Base-by-base conservation (phyloP, 345 rosid genomes). In the Aethionema arabicum region DNA sequence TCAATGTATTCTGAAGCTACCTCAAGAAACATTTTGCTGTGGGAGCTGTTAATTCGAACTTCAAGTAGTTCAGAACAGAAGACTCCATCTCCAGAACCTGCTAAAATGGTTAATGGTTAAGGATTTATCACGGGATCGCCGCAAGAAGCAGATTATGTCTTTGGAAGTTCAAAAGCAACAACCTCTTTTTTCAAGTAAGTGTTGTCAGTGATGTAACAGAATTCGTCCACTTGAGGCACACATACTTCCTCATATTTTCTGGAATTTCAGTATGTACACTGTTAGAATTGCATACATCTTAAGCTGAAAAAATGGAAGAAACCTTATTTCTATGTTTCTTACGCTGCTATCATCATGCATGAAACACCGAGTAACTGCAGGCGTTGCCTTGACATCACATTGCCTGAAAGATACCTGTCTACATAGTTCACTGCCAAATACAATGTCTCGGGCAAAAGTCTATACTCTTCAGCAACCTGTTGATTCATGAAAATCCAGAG, bases 391-490 rank as follows among this genome's bases (percentile, higher is more conserved):
- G 76, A 82, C 76, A 90, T 84, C 46, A 59, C 64, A 58, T 87
- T 89, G 29, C 97, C 97, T 2, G 98, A 87, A 58, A 92, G 91
- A 76, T 87, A 92, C n/a, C 97, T 80, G 58, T 92, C 99, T 46
- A 87, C 74, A 77, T 83, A 92, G 85, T 81, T 89, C 51, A 92
- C 88, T 0, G 98, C 79, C 82, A 89, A 75, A 57, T 82, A 84
- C 54, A 92, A 54, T 1, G 98, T 92, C 70, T 92, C 98, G 0
- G 95, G 85, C 42, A 85, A 85, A 43, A 89, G 97, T 77, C 95
- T 83, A 74, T 92, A 89, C 76, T 92, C 98, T 80, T 92, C 98
- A 69, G 91, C 85, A 45, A 92, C 98, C 98, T 91, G 85, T 72
- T 51, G 45, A 68, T 65, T 21, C 9, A 63, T 30, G 16, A 63